Percentiles rank a stretch among this genome's conserved stretches.
Evolutionary conservation across 352 stramenopile species (phyloP).

Genomic region (Thalassiosira mediterranea): DNA sequence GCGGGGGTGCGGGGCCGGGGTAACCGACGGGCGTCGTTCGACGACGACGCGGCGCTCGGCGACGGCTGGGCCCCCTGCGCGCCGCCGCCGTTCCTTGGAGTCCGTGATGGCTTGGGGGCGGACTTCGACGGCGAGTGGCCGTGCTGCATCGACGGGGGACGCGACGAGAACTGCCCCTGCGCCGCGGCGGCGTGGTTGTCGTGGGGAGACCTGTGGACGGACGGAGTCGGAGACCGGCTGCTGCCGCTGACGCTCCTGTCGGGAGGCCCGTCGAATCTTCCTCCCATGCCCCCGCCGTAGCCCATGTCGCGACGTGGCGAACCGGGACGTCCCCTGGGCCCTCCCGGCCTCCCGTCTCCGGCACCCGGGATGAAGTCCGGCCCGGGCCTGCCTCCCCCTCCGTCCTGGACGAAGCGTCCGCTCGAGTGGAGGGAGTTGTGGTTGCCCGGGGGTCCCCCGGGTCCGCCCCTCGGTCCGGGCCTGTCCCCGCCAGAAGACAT

Average conservation of each 20-base stretch:
- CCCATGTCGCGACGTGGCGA: not conserved
- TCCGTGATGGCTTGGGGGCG: too few relatives aligned
- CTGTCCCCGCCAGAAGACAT: constrained; percentile 4
- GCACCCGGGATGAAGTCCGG: not conserved
- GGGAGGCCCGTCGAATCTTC: constrained; percentile 24
- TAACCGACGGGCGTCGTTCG: not conserved
- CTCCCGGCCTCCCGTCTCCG: not conserved
- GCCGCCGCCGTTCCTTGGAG: not conserved
- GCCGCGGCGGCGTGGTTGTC: not conserved
- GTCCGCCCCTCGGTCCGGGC: not conserved
- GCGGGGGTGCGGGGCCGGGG: not conserved
- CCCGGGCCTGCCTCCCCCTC: not conserved
- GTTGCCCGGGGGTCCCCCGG: not conserved
- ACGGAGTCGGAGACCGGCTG: constrained; percentile 12
- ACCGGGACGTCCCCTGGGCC: not conserved
- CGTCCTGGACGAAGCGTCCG: constrained; percentile 24
- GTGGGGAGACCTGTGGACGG: not conserved
- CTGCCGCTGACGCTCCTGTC: constrained; percentile 7
- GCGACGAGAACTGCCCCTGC: not conserved
- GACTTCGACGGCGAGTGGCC: too few relatives aligned
- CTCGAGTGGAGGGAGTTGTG: constrained; percentile 31
- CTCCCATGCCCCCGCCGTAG: not conserved
- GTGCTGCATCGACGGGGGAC: not conserved
- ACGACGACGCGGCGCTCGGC: too few relatives aligned
- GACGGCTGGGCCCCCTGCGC: not conserved